Evolutionary conservation across 2,329 filamentous ascomycete genomes (phyloP), one percentile per base, ranked within the genome.

Genomic region (Aspergillus amoenus): DNA sequence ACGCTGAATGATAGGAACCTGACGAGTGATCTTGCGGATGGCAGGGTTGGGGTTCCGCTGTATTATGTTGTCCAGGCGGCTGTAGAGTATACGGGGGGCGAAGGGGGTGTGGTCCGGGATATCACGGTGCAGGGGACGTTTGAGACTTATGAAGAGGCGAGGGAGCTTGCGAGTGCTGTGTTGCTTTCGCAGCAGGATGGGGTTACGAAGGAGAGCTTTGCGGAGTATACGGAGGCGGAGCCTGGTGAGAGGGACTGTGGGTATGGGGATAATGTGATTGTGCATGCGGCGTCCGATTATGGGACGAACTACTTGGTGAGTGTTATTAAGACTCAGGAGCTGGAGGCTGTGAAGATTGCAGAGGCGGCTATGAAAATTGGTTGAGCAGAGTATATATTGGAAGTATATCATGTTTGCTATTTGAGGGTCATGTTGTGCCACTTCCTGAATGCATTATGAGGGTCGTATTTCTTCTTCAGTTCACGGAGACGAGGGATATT

Each of bases 261-360:
- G 17, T 70, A 64, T 58, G 68, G 68, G 2, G 68, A 70, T 46
- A 70, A 71, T 63, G 68, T 71, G 9, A 32, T 71, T 21, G 68
- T 71, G 30, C 68, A 68, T 62, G 68, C 68, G 2, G 60, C 66
- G 2, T 60, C 64, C 1, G 43, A 63, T 0, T 61, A 66, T 39
- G 66, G 68, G 24, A 64, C 66, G 43, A 70, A 71, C 37, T 62
- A 64, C 37, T 43, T 69, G 18, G 62, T 71, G 41, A 67, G 62
- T 57, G 65, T 71, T 4, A 52, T 71, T 15, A 62, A 66, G 56
- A 64, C 57, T 18, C 64, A 68, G 50, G 66, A 63, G 43, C 52
- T 70, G 56, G 64, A 68, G 53, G 62, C 58, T 41, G 67, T 69
- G 34, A 62, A 60, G 52, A 24, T 70, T 46, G 61, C 62, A 11